Evolutionary conservation across 176 grass and related monocot species (phyloP), one percentile per base, ranked within the genome.

Genomic region (Alopecurus myosuroides): DNA sequence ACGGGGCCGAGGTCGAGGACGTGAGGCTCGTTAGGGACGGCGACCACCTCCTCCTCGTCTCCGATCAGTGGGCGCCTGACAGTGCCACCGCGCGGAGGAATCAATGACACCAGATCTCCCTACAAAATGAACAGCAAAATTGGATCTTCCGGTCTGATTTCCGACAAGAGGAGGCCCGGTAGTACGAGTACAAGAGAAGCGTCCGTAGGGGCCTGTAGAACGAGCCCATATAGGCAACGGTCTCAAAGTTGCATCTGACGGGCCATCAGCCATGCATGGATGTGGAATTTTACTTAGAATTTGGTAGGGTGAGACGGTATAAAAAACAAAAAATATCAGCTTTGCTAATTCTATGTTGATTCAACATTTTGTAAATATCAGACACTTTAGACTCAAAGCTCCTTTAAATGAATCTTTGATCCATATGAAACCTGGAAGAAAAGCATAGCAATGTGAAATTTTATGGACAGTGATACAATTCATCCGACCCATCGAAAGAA

Each of bases 21-120:
- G 76, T 86, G 10, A 87, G 70, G 42, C 79, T 98, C 42, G 81
- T 98, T 72, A 88, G 93, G 56, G 95, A 93, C 30, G 92, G 95
- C 6, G 95, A 98, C 39, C 79, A 35, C 26, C 76, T 98, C 17
- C 79, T 95, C 40, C 79, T 95, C 8, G 82, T 85, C 31, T 83
- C 72, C 12, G 87, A 85, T 29, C 46, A 84, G 36, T 85, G 75
- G 88, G 39, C 5, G 50, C 71, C 83, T 1, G 62, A 61, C 12
- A 51, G 18, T 17, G 25, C 4, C 4, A 13, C 1, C 64, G 11
- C 28, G 55, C 14, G 7, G 36, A 57, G 28, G 37, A 37, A 48
- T 18, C 69, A 68, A 80, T 37, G n/a, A 37, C 26, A 64, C 29
- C 29, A 64, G 61, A 33, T 60, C 29, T 13, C 13, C 14, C 52